These are phyloP conservation scores for Aspergillus ochraceus DNA, from an alignment of 2,329 filamentous ascomycete genomes.

Conservation along the genomic window DNA sequence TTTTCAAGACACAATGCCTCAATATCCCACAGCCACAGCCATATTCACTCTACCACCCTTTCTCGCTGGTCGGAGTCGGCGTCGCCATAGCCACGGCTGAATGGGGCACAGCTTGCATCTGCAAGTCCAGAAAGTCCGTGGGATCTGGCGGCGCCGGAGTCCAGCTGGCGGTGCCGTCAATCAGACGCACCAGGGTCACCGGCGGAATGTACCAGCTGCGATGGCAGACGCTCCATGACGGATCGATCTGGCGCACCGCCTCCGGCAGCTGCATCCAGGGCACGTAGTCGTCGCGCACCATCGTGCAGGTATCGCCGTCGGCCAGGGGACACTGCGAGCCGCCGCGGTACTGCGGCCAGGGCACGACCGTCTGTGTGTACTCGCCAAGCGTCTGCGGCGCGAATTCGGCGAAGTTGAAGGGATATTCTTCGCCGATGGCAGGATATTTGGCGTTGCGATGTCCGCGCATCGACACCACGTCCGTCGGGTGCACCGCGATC, in stretches of 20 bases:
- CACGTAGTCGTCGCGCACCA: conserved; percentile 23
- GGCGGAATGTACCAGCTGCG: conserved; percentile 23
- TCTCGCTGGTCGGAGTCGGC: background rate
- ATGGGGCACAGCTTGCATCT: background rate
- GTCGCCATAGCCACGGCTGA: background rate
- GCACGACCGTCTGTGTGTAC: conserved; percentile 19
- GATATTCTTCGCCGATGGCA: conserved; percentile 19
- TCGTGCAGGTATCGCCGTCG: conserved; percentile 14
- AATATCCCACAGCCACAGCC: no score
- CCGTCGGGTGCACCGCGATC: conserved; percentile 18
- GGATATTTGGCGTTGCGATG: conserved; percentile 26
- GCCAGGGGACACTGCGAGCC: conserved; percentile 19
- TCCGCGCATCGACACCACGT: conserved; percentile 17
- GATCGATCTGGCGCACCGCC: conserved; percentile 17
- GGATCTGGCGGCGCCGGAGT: background rate
- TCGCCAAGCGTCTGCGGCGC: conserved; percentile 18
- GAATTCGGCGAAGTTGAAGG: conserved; percentile 25
- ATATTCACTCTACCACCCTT: background rate
- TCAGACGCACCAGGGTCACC: conserved; percentile 19
- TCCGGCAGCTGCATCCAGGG: conserved; percentile 22
- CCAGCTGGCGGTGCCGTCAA: background rate
- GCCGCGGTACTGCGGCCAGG: conserved; percentile 23
- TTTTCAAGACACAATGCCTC: no score
- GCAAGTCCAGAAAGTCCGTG: background rate
- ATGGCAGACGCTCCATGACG: conserved; percentile 19